Evolutionary conservation across 164 flowering plant genomes (phyloP).

Genomic region (Chloranthus sessilifolius): DNA sequence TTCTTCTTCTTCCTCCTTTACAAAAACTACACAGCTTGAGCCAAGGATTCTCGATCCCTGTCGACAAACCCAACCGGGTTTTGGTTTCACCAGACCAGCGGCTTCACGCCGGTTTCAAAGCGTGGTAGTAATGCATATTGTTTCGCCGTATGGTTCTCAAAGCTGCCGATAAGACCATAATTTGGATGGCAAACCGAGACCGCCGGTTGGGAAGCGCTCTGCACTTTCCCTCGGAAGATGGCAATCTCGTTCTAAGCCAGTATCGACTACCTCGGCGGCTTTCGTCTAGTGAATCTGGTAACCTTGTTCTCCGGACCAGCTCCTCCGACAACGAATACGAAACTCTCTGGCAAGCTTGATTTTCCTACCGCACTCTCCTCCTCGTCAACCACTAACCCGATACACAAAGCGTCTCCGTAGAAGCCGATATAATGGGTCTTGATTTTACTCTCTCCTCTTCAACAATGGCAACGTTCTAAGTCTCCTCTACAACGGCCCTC

Average conservation of each 20-base stretch:
- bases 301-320: conserved; percentile 20
- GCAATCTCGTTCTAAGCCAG: conserved; percentile 14
- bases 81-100: conserved; percentile 16
- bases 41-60: conserved; percentile 27
- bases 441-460: conserved; percentile 25
- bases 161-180: background rate
- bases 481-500: conserved; percentile 11
- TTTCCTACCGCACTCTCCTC: conserved; percentile 26
- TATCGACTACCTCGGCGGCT: background rate
- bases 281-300: conserved; percentile 13
- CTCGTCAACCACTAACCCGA: conserved; percentile 31
- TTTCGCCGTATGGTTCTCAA: conserved; percentile 13
- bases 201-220: conserved; percentile 12
- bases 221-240: conserved; percentile 5
- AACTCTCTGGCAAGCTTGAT: conserved; percentile 18
- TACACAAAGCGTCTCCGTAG: conserved; percentile 5
- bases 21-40: conserved; percentile 4
- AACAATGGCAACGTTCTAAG: conserved; percentile 30
- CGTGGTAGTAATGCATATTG: conserved; percentile 29
- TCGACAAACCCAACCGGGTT: conserved; percentile 12
- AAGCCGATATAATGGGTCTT: conserved; percentile 11
- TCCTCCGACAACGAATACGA: background rate
- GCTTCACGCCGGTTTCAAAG: conserved; percentile 24
- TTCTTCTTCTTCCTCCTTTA: conserved; percentile 5
- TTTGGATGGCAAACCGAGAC: conserved; percentile 25